Evolutionary conservation across 495 filamentous ascomycete genomes (phyloP).

Genomic region (Penicillium cinerascens): DNA sequence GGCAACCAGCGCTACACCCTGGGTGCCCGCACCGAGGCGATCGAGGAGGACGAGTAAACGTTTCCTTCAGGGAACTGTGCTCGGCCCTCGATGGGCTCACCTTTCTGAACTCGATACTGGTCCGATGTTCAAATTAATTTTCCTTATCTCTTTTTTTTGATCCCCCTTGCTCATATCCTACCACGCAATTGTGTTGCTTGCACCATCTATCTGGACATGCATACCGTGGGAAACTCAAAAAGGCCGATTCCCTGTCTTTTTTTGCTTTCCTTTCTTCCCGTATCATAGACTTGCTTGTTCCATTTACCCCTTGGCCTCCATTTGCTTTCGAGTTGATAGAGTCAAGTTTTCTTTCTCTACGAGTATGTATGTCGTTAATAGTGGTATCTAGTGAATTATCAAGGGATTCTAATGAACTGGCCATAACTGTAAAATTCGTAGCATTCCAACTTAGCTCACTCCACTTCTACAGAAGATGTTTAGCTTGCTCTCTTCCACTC

Average conservation of each 20-base stretch:
- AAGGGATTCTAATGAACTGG: slow-evolving; percentile 33
- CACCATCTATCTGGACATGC: slow-evolving; percentile 29
- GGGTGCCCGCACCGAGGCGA: slow-evolving; percentile 57
- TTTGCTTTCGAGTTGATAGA: slow-evolving; percentile 34
- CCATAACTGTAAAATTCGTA: slow-evolving; percentile 1
- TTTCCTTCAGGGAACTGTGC: slow-evolving; percentile 1
- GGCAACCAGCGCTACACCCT: slow-evolving; percentile 60
- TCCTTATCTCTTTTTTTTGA: slow-evolving; percentile 24
- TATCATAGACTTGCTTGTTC: slow-evolving; percentile 48
- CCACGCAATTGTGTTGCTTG: slow-evolving; percentile 24
- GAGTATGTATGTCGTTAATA: slow-evolving; percentile 52
- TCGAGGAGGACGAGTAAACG: slow-evolving; percentile 66
- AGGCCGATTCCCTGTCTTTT: slow-evolving; percentile 17
- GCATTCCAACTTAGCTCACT: background rate
- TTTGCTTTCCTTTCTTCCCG: slow-evolving; percentile 18
- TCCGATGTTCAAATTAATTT: slow-evolving; percentile 29
- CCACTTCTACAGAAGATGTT: background rate
- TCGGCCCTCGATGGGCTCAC: background rate
- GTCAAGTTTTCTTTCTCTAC: slow-evolving; percentile 42
- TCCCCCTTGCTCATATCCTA: slow-evolving; percentile 21
- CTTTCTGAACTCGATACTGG: slow-evolving; percentile 31
- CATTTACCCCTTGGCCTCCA: slow-evolving; percentile 32
- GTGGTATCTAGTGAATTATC: slow-evolving; percentile 43
- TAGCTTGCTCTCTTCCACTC: background rate
- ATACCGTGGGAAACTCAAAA: slow-evolving; percentile 25